Evolutionary conservation across 345 rosid genomes (phyloP), one percentile per base, ranked within the genome.

Genomic region (Gossypium rotundifolium): DNA sequence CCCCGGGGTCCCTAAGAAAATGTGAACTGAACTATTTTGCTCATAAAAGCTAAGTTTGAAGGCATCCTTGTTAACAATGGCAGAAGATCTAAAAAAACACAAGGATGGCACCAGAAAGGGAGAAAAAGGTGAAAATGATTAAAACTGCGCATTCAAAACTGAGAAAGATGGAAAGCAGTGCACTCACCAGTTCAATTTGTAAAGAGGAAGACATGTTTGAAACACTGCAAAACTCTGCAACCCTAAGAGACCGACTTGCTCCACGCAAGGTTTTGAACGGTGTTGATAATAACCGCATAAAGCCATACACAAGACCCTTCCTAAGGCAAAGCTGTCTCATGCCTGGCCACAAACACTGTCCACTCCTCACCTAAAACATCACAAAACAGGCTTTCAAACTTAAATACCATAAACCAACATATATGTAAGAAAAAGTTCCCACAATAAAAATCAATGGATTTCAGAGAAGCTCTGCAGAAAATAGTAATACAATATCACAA

Each of bases 241-340:
- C 87, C 79, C 85, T 87, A 68, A 93, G 96, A 7, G 98, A 85
- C 73, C 96, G 85, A 78, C 97, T 85, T 17, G 99, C 99, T 75
- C 93, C 90, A 69, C 92, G 92, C 88, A 96, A 79, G 53, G 97
- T 93, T 81, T 91, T 93, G 71, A 90, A 80, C 13, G 99, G 98
- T 72, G 83, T 85, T 16, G 96, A 91, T 70, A 93, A 45, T 66
- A 93, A 65, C 71, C 86, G 85, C 87, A 91, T 86, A 13, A 95
- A 83, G 66, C 96, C 96, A 87, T 90, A 89, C 74, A 92, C 73
- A 22, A 96, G 81, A 78, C 97, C 94, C 82, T 91, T 93, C 65
- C 98, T 87, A 68, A 96, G 78, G 88, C 91, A 87, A 78, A 96
- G 84, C 60, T 93, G 94, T 76, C 94, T 89, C 81, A 81, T 80